Conservation (phyloP, 2,329 filamentous ascomycete genomes). For the Elsinoe perseae region DNA sequence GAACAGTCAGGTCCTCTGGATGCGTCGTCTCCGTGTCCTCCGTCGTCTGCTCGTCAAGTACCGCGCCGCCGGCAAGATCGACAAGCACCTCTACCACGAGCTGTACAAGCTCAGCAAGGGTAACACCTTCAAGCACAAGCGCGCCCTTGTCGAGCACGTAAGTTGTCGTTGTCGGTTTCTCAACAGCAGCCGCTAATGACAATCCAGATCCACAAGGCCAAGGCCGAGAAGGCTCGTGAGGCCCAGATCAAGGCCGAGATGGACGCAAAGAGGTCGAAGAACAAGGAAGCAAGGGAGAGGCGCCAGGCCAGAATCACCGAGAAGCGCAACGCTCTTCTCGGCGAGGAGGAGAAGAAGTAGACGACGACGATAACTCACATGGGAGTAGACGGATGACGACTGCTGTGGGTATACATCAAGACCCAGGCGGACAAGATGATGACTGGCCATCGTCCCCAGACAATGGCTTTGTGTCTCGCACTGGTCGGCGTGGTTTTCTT, state of each 20-base stretch:
- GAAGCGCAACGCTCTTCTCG: conserved; percentile 82
- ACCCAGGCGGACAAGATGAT: conserved; percentile 9
- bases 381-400: conserved; percentile 16
- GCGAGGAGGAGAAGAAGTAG: conserved; percentile 51
- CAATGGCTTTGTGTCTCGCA: conserved; percentile 12
- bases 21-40: conserved; percentile 98
- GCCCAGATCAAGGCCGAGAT: conserved; percentile 86
- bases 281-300: conserved; percentile 99
- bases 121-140: conserved; percentile 99
- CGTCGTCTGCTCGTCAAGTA: conserved; percentile 99
- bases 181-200: conserved; percentile 22
- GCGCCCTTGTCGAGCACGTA: conserved; percentile 99
- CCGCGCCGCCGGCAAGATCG: conserved; percentile 99
- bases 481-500: conserved; percentile 15
- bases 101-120: conserved; percentile 99
- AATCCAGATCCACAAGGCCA: conserved; percentile 93
- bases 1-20: conserved; percentile 90
- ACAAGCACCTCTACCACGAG: conserved; percentile 99
- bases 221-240: conserved; percentile 98
- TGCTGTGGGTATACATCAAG: conserved; percentile 13
- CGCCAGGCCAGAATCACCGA: conserved; percentile 83
- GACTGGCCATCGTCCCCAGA: neutral
- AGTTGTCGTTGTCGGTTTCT: conserved; percentile 43
- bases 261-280: conserved; percentile 99
- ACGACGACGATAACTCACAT: conserved; percentile 16